Base-by-base conservation (phyloP, 148 eudicot genomes). In the Rhododendron mucronatum region DNA sequence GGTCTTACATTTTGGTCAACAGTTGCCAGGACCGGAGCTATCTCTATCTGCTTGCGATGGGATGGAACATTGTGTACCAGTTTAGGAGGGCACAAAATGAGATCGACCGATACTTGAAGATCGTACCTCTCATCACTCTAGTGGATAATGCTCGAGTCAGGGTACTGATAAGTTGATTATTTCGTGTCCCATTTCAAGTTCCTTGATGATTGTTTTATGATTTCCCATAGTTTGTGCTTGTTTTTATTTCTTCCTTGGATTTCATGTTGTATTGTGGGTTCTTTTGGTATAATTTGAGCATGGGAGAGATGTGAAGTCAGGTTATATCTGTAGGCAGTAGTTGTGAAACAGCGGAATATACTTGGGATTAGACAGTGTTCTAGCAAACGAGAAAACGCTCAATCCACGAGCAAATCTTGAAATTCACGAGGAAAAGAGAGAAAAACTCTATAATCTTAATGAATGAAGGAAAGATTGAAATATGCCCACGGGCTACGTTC, bases 11-110 rank as follows among this genome's bases (percentile, higher is more conserved):
- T 84, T 90, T 97, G 89, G 95, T 97, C 16, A 91, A 89, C 82
- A 94, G 99, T 88, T 97, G 99, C 67, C 99, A 95, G 83, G 98
- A 97, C 71, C 90, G 93, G 88, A 97, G 99, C 82, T 97, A 94
- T 83, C 89, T 97, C 41, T 97, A 97, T 88, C 87, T 97, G 85
- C 93, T 97, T 69, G 99, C 99, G 1, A 97, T 97, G 99, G 99
- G 99, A 14, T 97, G 99, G 99, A 97, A 95, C 88, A 95, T 97
- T 85, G 99, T 97, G 55, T 95, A 97, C 88, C 98, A 97, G 87
- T 97, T 97, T 87, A 90, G 98, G 82, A 95, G 80, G 90, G 98
- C 98, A 1, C 99, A 97, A 86, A 93, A 80, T 75, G 99, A 97
- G 92, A 97, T 97, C 30, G 99, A 97, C 81, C 95, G 91, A n/a